phyloP scores from a whole-genome alignment of 23 red algal genomes.

The Pyropia yezoensis region DNA sequence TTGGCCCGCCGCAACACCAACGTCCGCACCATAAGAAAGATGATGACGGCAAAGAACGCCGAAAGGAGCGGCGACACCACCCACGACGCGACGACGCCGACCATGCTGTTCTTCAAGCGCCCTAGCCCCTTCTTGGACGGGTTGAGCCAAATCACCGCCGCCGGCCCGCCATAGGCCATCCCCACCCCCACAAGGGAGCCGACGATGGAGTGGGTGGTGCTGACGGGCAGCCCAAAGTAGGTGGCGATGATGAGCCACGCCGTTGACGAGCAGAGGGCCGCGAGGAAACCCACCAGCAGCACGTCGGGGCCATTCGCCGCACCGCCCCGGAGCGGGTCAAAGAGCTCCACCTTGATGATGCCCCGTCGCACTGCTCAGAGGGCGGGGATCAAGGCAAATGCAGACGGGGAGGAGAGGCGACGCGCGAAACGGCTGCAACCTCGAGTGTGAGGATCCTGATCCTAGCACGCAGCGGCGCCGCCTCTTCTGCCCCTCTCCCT shows the following conservation, averaged over 20 bases:
- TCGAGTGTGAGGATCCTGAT: no score
- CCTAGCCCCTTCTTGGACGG: constrained; percentile 1
- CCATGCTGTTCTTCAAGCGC: constrained; percentile 27
- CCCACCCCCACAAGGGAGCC: constrained; percentile 56
- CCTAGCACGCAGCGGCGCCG: no score
- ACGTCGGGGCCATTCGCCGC: constrained; percentile 38
- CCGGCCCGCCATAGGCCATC: constrained; percentile 28
- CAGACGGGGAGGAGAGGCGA: no score
- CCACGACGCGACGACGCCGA: constrained; percentile 55
- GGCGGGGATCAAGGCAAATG: no score
- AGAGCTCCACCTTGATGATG: constrained; percentile 38
- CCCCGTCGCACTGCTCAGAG: constrained; percentile 13
- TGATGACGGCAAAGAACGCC: constrained; percentile 26
- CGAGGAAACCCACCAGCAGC: constrained; percentile 63
- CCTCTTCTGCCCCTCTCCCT: no score
- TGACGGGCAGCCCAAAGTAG: constrained; percentile 68
- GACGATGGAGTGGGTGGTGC: constrained; percentile 81
- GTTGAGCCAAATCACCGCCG: constrained; percentile 37
- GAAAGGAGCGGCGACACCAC: constrained; percentile 46
- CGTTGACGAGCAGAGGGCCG: constrained; percentile 43
- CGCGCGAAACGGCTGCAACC: no score
- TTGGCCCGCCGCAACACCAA: constrained; percentile 29
- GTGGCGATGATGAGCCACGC: constrained; percentile 77
- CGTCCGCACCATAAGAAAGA: constrained; percentile 42
- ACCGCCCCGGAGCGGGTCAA: constrained; percentile 28